phyloP scores from a whole-genome alignment of 148 eudicot genomes.

The Arbutus unedo region DNA sequence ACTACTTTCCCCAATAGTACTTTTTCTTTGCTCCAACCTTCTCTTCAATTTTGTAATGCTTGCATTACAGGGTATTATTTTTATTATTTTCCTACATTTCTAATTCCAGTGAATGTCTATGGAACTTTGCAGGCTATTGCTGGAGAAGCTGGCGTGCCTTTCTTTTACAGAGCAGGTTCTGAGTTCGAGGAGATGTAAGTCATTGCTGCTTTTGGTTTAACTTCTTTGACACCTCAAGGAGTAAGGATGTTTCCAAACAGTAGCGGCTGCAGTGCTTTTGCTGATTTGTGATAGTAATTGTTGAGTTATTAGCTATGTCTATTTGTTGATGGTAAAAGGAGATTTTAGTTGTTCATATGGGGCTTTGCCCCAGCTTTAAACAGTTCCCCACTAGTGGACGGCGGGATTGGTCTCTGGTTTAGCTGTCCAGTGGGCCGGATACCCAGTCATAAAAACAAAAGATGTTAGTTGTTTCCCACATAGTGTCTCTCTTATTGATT shows the following conservation, averaged over 20 bases:
- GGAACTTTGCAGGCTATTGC: constrained; percentile 77
- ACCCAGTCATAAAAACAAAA: too few relatives aligned
- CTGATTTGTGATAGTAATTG: constrained; percentile 1
- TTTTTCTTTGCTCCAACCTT: neutral
- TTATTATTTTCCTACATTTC: neutral
- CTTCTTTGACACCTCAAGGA: neutral
- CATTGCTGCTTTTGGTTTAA: neutral
- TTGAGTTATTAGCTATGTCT: neutral
- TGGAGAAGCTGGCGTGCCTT: constrained; percentile 99
- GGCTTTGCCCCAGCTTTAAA: too few relatives aligned
- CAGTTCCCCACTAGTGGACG: too few relatives aligned
- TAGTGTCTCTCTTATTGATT: neutral
- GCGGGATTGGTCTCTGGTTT: too few relatives aligned
- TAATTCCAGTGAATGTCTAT: constrained; percentile 17
- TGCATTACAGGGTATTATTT: neutral
- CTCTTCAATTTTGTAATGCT: neutral
- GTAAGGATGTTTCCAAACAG: neutral
- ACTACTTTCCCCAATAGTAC: neutral
- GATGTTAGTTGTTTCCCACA: neutral
- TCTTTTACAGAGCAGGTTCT: constrained; percentile 98
- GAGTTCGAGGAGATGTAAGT: constrained; percentile 98
- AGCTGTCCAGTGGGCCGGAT: too few relatives aligned
- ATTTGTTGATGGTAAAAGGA: neutral
- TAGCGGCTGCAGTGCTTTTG: neutral
- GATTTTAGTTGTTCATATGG: neutral